Evolutionary conservation across 345 rosid species (phyloP).

Genomic region (Erodium maritimum): DNA sequence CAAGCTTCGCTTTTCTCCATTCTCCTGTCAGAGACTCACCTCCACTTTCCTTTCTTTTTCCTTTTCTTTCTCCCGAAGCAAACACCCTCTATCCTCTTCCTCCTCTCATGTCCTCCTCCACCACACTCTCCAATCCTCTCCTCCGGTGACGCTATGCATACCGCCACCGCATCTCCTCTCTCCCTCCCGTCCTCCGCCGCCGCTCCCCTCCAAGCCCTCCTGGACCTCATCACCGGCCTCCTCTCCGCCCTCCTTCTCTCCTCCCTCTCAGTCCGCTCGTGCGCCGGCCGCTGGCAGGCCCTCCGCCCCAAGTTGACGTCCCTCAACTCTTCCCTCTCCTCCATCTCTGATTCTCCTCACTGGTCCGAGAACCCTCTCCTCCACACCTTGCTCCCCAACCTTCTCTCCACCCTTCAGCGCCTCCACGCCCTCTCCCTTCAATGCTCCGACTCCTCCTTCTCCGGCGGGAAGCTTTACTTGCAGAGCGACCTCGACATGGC

Average conservation of each 20-base stretch:
- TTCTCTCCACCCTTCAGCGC: conserved; percentile 68
- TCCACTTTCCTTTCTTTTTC: conserved; percentile 3
- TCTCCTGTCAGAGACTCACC: background rate
- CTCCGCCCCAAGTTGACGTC: conserved; percentile 50
- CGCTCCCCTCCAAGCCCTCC: conserved; percentile 46
- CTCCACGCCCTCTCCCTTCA: conserved; percentile 53
- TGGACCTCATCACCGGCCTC: conserved; percentile 41
- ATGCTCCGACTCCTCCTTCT: conserved; percentile 34
- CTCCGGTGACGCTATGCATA: conserved; percentile 25
- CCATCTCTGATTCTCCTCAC: conserved; percentile 54
- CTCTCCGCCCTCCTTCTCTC: conserved; percentile 56
- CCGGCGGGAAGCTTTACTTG: conserved; percentile 67
- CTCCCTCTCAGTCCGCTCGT: conserved; percentile 42
- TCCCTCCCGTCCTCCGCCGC: conserved; percentile 11
- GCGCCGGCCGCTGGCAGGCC: conserved; percentile 68
- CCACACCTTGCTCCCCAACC: conserved; percentile 54
- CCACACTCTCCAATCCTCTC: conserved; percentile 1
- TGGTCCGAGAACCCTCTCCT: conserved; percentile 68
- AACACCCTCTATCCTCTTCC: background rate
- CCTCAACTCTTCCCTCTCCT: conserved; percentile 38
- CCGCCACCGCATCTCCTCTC: conserved; percentile 21
- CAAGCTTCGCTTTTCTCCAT: conserved; percentile 7
- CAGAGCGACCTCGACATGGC: conserved; percentile 91
- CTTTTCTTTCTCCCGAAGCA: conserved; percentile 14
- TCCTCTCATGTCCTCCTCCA: conserved; percentile 5